Conservation (phyloP, 805 yeast species). For the Spathaspora girioi region DNA sequence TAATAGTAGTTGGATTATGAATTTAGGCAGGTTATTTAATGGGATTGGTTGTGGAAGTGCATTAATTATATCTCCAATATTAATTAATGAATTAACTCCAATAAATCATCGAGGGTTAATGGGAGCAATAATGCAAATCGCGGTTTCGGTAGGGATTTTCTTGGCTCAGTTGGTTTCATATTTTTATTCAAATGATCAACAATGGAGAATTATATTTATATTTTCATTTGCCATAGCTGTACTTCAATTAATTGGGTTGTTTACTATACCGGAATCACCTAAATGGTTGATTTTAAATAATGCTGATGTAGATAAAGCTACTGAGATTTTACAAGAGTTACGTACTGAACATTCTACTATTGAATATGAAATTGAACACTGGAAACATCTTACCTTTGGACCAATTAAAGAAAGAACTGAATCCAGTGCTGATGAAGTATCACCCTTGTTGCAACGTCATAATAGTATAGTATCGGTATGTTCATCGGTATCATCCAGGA, state of each 20-base stretch:
- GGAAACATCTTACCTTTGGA: slow-evolving; percentile 22
- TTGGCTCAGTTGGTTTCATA: slow-evolving; percentile 29
- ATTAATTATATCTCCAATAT: slow-evolving; percentile 38
- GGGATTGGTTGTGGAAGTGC: slow-evolving; percentile 40
- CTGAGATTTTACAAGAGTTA: slow-evolving; percentile 20
- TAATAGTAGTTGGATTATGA: slow-evolving; percentile 14
- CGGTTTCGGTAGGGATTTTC: slow-evolving; percentile 37
- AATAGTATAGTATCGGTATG: background rate
- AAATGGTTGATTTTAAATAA: slow-evolving; percentile 36
- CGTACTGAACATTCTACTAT: slow-evolving; percentile 29
- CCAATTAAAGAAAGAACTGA: background rate
- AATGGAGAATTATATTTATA: slow-evolving; percentile 35
- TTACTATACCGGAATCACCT: slow-evolving; percentile 37
- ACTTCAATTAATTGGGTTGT: slow-evolving; percentile 26
- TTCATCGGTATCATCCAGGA: slow-evolving; percentile 13
- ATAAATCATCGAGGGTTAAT: slow-evolving; percentile 37
- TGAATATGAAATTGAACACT: slow-evolving; percentile 32
- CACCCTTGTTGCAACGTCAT: background rate
- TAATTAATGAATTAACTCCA: slow-evolving; percentile 39
- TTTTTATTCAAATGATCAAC: slow-evolving; percentile 30
- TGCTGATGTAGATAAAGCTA: slow-evolving; percentile 27
- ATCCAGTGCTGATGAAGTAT: slow-evolving; percentile 2
- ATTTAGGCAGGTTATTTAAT: slow-evolving; percentile 29
- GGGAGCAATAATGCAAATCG: slow-evolving; percentile 37
- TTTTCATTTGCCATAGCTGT: slow-evolving; percentile 22